These are phyloP conservation scores for Acephala macrosclerotiorum DNA, from an alignment of 2,329 filamentous ascomycete genomes.

Conservation along the genomic window DNA sequence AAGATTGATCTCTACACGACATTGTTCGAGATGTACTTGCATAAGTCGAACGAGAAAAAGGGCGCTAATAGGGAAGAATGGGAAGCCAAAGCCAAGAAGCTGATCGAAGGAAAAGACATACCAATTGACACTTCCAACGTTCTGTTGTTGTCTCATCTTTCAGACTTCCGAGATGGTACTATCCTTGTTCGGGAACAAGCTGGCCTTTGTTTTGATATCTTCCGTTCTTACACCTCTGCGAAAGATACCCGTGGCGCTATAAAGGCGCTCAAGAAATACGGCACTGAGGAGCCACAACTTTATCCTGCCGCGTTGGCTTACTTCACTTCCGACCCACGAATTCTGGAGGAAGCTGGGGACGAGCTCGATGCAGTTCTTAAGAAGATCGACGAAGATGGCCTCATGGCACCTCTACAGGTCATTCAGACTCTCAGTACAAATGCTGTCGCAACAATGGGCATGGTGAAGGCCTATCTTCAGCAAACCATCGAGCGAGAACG, in stretches of 20 bases:
- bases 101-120: conserved; percentile 82
- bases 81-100: conserved; percentile 88
- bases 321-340: conserved; percentile 82
- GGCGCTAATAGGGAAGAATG: conserved; percentile 77
- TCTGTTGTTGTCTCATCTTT: conserved; percentile 88
- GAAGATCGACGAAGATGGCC: conserved; percentile 86
- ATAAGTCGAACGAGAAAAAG: conserved; percentile 81
- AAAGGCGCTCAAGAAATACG: conserved; percentile 89
- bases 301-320: conserved; percentile 94
- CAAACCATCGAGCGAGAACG: conserved; percentile 89
- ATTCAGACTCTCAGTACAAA: conserved; percentile 87
- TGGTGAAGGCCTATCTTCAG: conserved; percentile 92
- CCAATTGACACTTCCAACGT: conserved; percentile 96
- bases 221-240: conserved; percentile 91
- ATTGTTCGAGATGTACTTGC: conserved; percentile 96
- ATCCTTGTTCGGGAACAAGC: conserved; percentile 94
- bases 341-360: conserved; percentile 86
- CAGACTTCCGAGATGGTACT: conserved; percentile 88
- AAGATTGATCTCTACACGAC: conserved; percentile 91
- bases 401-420: conserved; percentile 96
- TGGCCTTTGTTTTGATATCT: conserved; percentile 91
- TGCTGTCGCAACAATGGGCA: conserved; percentile 92
- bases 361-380: conserved; percentile 82
- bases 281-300: conserved; percentile 86
- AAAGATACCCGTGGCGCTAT: conserved; percentile 92